Evolutionary conservation across 2,329 filamentous ascomycete species (phyloP), one percentile per base, ranked within the genome.

Genomic region (Plectosphaerella sp.): DNA sequence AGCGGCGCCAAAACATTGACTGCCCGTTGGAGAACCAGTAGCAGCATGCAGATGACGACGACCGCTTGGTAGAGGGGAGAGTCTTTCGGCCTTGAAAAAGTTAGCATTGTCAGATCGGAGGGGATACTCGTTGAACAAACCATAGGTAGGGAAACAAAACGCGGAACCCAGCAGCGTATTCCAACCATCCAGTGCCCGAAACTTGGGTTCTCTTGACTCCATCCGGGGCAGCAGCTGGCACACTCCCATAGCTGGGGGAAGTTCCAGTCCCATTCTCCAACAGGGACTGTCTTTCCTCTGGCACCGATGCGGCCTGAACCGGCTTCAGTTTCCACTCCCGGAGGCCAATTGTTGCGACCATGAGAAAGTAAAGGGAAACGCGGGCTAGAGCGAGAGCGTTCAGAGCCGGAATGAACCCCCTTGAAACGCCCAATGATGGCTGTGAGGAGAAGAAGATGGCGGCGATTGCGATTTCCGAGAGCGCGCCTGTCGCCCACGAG

Each of bases 111-210:
- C 16, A 33, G n/a, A 2, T 15, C 7, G 16, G 37, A 4, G 11
- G 16, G 3, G 20, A 22, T 4, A 12, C 20, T 16, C 8, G 15
- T 16, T 8, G 52, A 58, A 5, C 42, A 16, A 59, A 70, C 73
- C 74, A 77, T 2, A 77, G 61, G 43, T 74, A 76, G 2, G 74
- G 73, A 33, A 76, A 75, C 6, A 77, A 62, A 10, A 73, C 66
- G 14, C 65, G 58, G 56, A 75, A 76, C 1, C 74, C 74, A 12
- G 71, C 66, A 54, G 76, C 65, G 53, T 77, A 77, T 54, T 75
- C 72, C 10, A 76, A 61, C 74, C 73, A 77, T 3, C 72, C 65
- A 0, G 64, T 68, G 2, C 65, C 64, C 3, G 67, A 64, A 25
- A 66, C 63, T 45, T 69, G 64, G 10, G 67, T 62, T 48, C 64